Evolutionary conservation across 164 flowering plant species (phyloP).

Genomic region (Macadamia tetraphylla): DNA sequence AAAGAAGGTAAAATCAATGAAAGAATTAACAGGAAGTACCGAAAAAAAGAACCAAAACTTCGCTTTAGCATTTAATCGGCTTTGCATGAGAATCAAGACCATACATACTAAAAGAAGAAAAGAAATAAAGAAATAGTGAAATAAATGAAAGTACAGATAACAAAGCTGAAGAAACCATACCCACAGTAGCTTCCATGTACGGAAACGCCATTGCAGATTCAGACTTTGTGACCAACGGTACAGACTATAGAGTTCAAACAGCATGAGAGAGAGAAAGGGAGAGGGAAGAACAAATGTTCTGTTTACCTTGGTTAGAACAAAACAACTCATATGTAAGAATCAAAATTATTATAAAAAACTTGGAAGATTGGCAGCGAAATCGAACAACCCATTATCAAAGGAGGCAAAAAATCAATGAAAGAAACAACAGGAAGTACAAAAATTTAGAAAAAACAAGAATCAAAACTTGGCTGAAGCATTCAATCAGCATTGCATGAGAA

Average conservation of each 20-base stretch:
- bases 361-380: too few species aligned
- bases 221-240: background rate
- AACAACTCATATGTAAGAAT: too few species aligned
- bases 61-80: background rate
- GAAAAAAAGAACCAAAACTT: background rate
- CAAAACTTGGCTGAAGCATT: too few species aligned
- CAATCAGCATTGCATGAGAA: too few species aligned
- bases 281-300: too few species aligned
- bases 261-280: too few species aligned
- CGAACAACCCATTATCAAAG: too few species aligned
- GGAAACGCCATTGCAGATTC: slow-evolving; percentile 57
- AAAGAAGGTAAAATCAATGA: background rate
- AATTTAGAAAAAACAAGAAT: too few species aligned
- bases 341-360: too few species aligned
- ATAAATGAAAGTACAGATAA: background rate
- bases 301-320: too few species aligned
- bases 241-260: background rate
- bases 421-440: too few species aligned
- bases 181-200: slow-evolving; percentile 74
- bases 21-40: background rate
- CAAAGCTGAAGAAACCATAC: slow-evolving; percentile 23
- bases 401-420: too few species aligned
- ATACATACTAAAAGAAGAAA: background rate
- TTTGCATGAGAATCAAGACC: background rate
- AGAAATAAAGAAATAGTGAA: background rate